A percentile compares a stretch with the other conserved stretches of the same genome.
Conservation (phyloP, 345 rosid species). For the Firmiana major region DNA sequence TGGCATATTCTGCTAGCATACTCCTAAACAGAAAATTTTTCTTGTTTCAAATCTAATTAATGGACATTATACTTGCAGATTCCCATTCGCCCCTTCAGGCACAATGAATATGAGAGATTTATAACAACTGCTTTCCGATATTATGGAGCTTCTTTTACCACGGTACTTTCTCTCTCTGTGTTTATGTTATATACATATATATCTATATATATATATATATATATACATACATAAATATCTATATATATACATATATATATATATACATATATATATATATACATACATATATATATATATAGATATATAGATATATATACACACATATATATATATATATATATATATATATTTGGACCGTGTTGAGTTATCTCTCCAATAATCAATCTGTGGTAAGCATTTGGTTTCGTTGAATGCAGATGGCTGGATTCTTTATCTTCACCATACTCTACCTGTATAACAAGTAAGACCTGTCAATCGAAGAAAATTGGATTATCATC, state of each 20-base stretch:
- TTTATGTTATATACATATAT: neutral
- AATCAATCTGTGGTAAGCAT: neutral
- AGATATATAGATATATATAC: too few relatives aligned
- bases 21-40: neutral
- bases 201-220: too few relatives aligned
- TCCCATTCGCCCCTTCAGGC: conserved; percentile 66
- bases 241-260: neutral
- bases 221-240: neutral
- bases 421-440: conserved; percentile 75
- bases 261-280: neutral
- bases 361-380: neutral
- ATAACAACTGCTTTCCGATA: conserved; percentile 62
- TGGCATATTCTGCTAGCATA: neutral
- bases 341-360: neutral
- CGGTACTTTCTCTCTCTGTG: conserved; percentile 27
- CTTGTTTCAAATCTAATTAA: neutral
- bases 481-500: conserved; percentile 10
- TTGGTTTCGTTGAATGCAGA: conserved; percentile 33
- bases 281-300: too few relatives aligned
- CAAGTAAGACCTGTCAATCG: conserved; percentile 33
- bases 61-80: conserved; percentile 36
- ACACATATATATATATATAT: too few relatives aligned
- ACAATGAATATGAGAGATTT: conserved; percentile 70
- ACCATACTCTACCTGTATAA: conserved; percentile 59
- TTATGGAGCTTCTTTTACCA: conserved; percentile 65